Evolutionary conservation across 2,329 filamentous ascomycete species (phyloP), one percentile per base, ranked within the genome.

Genomic region (Penicillium vulpinum): DNA sequence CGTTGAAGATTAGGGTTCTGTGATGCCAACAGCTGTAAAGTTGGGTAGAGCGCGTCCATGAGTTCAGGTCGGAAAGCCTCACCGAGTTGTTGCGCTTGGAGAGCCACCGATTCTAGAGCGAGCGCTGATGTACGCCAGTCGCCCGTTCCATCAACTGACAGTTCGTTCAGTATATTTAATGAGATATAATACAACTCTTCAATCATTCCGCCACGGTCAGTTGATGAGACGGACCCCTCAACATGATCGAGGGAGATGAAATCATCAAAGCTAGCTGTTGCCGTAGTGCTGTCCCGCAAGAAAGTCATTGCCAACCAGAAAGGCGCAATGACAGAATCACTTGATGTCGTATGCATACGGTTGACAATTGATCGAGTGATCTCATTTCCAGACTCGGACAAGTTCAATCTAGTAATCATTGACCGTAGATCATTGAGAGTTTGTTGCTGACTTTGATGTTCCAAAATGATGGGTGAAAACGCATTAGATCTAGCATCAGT

Each of bases 41-140:
- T 82, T 0, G 94, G 92, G 71, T 96, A 99, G 13, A 99, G 78
- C 0, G 92, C 86, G 65, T 99, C 94, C 49, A 97, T 91, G 10
- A 99, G 82, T 70, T 97, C 93, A 3, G 87, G 84, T 3, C 89
- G 86, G 72, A 97, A 99, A 0, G 84, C 83, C 50, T 81, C 70
- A 21, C 85, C 83, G 36, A 89, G 79, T 18, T 84, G 84, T 26
- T 83, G 80, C 3, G 93, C 90, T 59, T 91, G 88, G 54, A 93
- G 84, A 0, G 92, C 88, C 7, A 92, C 80, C 2, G 88, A 84
- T 71, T 97, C 93, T 2, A 99, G 76, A 0, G 92, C 89, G 33
- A 97, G 81, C 1, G 91, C 89, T 70, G 89, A 84, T 21, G 91
- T 73, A 31, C 88, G 85, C 89, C 89, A 92, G 67, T 94, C 88